Evolutionary conservation across 2,329 filamentous ascomycete species (phyloP), one percentile per base, ranked within the genome.

Genomic region (Trichoderma guizhouense): DNA sequence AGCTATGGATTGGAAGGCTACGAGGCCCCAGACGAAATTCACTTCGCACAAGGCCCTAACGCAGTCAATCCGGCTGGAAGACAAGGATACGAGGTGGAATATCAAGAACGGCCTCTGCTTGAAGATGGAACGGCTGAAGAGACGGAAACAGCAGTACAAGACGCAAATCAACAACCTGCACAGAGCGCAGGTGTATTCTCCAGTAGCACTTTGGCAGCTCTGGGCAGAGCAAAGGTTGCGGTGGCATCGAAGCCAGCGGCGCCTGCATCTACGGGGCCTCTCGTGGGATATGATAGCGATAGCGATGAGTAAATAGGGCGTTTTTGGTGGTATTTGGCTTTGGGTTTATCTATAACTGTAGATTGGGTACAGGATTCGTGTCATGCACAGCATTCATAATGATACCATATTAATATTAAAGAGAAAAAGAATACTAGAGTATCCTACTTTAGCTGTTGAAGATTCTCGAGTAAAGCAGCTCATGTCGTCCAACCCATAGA

Each of bases 11-110:
- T 99, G 60, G 88, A 95, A 69, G 95, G 95, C 1, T 98, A 98
- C 80, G 93, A 98, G 78, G 95, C 95, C 2, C 95, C 95, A 0
- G 96, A 99, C 79, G 92, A 96, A 74, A 90, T 99, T 30, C 97
- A 97, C 88, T 97, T 95, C 82, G 93, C 94, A 0, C 87, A 93
- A 61, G 93, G 95, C 43, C 88, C 90, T 75, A 90, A 90, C 74
- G 88, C 89, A 0, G 88, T 91, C 34, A 90, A 90, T 76, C 88
- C 88, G 0, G 78, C 83, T 3, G 88, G 88, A 1, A 82, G 88
- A 47, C 81, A 88, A 62, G 90, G 89, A 0, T 86, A 88, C 71
- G 90, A 92, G 74, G 80, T 91, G 32, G 90, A 92, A 77, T 85
- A 90, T 62, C 86, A 92, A 76, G 86, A 90, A 73, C 84, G 83